Percentiles rank a stretch among this genome's conserved stretches.
Conservation (phyloP, 805 yeast genomes). For the Sporopachydermia lactativora region DNA sequence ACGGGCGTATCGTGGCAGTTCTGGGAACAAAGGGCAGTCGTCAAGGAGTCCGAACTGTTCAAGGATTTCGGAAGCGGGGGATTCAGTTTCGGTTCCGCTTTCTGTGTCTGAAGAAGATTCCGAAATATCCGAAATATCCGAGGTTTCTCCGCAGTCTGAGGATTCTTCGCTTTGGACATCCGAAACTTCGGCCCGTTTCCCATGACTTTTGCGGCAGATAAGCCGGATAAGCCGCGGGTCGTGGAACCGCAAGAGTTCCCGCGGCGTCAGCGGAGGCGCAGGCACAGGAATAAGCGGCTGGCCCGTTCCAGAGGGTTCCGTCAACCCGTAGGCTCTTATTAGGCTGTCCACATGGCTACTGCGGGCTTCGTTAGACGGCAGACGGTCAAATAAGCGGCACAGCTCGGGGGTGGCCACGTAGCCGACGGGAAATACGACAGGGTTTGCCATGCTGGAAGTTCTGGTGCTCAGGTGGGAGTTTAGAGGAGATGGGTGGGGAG, state of each 20-base stretch:
- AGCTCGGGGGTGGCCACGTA: slow-evolving; percentile 13
- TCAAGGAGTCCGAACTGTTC: slow-evolving; percentile 33
- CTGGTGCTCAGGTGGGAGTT: no score
- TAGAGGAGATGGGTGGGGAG: no score
- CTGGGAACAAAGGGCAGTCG: slow-evolving; percentile 54
- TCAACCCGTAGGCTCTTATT: slow-evolving; percentile 27
- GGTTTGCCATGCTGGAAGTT: no score
- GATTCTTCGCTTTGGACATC: slow-evolving; percentile 10
- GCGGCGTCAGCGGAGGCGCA: slow-evolving; percentile 16
- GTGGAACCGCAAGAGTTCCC: slow-evolving; percentile 37
- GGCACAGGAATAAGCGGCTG: slow-evolving; percentile 14
- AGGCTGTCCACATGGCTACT: slow-evolving; percentile 29
- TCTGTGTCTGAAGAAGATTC: no score
- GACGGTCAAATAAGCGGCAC: slow-evolving; percentile 19
- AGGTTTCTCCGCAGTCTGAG: slow-evolving; percentile 9
- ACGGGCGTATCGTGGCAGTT: slow-evolving; percentile 33
- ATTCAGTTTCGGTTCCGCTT: slow-evolving; percentile 4
- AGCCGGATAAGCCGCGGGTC: slow-evolving; percentile 26
- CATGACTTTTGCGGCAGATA: slow-evolving; percentile 23
- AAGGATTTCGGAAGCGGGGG: slow-evolving; percentile 2
- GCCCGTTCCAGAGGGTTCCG: slow-evolving; percentile 13
- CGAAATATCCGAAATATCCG: no score
- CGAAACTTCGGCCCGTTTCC: slow-evolving; percentile 10
- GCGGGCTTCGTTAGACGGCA: slow-evolving; percentile 43
- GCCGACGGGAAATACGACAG: slow-evolving; percentile 12